Conservation (phyloP, 495 filamentous ascomycete species). For the Penicillium bialowiezense region DNA sequence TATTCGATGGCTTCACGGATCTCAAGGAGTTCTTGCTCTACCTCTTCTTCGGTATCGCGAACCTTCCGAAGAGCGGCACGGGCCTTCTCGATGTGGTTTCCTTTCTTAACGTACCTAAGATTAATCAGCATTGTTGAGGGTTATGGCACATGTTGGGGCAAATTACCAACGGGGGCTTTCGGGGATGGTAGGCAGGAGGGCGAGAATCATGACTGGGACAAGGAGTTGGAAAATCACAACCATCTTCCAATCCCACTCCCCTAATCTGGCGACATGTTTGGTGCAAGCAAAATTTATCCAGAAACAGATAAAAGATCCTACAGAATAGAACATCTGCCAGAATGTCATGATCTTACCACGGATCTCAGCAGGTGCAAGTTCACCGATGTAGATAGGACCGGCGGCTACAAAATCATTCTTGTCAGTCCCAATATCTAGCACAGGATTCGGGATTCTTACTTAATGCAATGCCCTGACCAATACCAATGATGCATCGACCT, state of each 20-base stretch:
- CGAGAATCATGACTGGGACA: conserved; percentile 51
- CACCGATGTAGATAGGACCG: conserved; percentile 62
- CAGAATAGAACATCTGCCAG: conserved; percentile 66
- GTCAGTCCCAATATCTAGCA: conserved; percentile 2
- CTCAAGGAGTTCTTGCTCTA: conserved; percentile 54
- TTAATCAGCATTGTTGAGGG: not conserved
- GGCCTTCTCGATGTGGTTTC: conserved; percentile 53
- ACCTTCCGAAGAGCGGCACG: conserved; percentile 46
- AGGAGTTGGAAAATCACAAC: conserved; percentile 63
- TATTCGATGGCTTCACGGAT: conserved; percentile 62
- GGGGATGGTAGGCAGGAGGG: conserved; percentile 52
- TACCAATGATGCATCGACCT: conserved; percentile 60
- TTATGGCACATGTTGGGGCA: not conserved
- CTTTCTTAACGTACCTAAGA: conserved; percentile 47
- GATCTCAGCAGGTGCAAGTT: conserved; percentile 56
- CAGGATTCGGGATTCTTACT: conserved; percentile 37
- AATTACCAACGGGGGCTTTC: conserved; percentile 56
- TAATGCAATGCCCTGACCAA: conserved; percentile 63
- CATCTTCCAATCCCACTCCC: conserved; percentile 62
- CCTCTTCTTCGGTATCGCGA: conserved; percentile 56
- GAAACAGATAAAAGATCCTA: conserved; percentile 62
- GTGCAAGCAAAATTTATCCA: conserved; percentile 59
- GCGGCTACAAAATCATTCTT: conserved; percentile 30
- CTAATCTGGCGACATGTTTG: conserved; percentile 46
- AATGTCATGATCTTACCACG: conserved; percentile 65